phyloP scores from a whole-genome alignment of 2,329 filamentous ascomycete genomes.

The Metarhizium robertsii region DNA sequence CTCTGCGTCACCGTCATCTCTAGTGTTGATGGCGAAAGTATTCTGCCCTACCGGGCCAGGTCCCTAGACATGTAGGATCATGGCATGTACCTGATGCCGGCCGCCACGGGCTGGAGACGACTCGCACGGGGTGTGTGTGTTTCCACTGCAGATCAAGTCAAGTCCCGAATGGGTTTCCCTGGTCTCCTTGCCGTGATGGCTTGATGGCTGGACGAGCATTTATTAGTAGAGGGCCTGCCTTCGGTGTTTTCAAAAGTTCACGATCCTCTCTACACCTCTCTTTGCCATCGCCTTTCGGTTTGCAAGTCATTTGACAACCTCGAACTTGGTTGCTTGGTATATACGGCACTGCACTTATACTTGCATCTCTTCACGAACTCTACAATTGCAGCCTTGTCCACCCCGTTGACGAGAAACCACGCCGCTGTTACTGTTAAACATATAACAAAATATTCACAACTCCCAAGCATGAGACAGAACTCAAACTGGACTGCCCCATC shows the following conservation, averaged over 20 bases:
- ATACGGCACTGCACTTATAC: background rate
- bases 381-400: background rate
- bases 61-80: background rate
- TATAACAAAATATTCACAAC: background rate
- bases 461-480: background rate
- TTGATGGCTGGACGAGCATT: background rate
- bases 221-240: conserved; percentile 7
- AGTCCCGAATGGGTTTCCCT: conserved; percentile 4
- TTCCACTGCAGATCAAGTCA: conserved; percentile 7
- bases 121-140: background rate
- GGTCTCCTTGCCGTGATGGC: background rate
- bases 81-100: background rate
- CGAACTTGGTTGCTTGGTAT: background rate
- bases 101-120: background rate
- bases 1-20: background rate
- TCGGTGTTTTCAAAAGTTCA: background rate
- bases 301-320: background rate
- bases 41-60: conserved; percentile 2
- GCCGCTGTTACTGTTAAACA: background rate
- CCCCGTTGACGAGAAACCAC: background rate
- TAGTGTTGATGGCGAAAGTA: background rate
- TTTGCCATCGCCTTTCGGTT: background rate
- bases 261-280: background rate
- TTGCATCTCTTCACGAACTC: background rate
- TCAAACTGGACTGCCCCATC: background rate